Evolutionary conservation across 805 yeast species (phyloP), one percentile per base, ranked within the genome.

Genomic region (Lachancea nothofagi): DNA sequence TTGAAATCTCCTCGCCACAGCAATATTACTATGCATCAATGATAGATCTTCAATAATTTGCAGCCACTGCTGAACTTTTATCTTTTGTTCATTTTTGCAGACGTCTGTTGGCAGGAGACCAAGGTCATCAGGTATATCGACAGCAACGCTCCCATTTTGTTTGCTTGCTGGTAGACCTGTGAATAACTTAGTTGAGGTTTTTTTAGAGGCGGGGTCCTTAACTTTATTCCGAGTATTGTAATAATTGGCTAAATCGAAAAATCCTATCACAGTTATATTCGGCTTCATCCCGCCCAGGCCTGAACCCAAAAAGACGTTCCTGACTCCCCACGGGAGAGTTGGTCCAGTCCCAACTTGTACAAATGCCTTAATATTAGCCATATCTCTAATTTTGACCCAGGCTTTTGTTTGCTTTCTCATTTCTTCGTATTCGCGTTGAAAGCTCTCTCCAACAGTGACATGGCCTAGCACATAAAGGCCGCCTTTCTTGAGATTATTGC

Each of bases 281-380:
- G 98, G 98, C 53, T 77, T 82, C 98, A 93, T 93, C 9, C 96
- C 97, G 6, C 99, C 99, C n/a, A 93, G 67, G 0, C 99, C 99
- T 2, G 95, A 83, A 0, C 97, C 97, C 44, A 90, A 61, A 43
- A 77, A 88, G 7, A 93, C 88, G 57, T 90, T 90, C 45, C 98
- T 70, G 0, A 87, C 94, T 19, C 98, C 97, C 97, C 97, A 90
- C 0, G 88, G 82, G 29, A 93, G 69, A 1, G 83, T 74, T 0
- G 96, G 89, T 0, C 95, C 95, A 8, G 88, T 72, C 1, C 90
- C 85, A 35, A 93, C 77, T 56, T 93, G 98, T 5, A 93, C 93
- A 70, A 93, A 93, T 0, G 97, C 97, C 57, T 93, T 93, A 40
- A 93, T 76, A 24, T 77, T 73, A 2, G 83, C 71, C 47, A 80